A percentile compares a stretch with the other conserved stretches of the same genome.
Conservation (phyloP, 2,329 filamentous ascomycete genomes). For the Mycosphaerella arachidis region DNA sequence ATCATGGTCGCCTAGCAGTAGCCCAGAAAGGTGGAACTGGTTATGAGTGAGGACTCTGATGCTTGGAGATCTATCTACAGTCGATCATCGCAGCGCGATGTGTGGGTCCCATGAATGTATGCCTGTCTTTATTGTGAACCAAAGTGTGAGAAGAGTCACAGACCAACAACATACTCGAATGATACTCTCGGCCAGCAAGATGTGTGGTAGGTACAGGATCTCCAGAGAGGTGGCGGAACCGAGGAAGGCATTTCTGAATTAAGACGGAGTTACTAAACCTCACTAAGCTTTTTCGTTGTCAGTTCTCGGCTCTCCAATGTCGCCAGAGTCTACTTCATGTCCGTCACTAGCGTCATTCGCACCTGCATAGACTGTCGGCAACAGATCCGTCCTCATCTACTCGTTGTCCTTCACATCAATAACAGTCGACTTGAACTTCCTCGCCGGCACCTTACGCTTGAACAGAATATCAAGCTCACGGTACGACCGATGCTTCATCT, state of each 20-base stretch:
- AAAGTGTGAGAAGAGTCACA: too few relatives aligned
- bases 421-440: constrained; percentile 44
- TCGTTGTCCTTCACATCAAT: constrained; percentile 32
- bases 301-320: neutral
- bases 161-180: neutral
- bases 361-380: neutral
- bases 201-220: neutral
- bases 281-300: neutral
- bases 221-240: neutral
- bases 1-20: too few relatives aligned
- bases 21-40: too few relatives aligned
- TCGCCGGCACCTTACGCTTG: constrained; percentile 39
- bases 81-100: too few relatives aligned
- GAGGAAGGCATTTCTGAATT: neutral
- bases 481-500: constrained; percentile 45
- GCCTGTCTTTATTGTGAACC: too few relatives aligned
- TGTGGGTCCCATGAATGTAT: too few relatives aligned
- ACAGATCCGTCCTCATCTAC: neutral
- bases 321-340: neutral
- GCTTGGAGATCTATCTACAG: too few relatives aligned
- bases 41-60: too few relatives aligned
- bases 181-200: neutral
- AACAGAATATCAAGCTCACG: constrained; percentile 46
- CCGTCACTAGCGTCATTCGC: neutral
- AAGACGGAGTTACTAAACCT: neutral